These are phyloP conservation scores for Aciculoconidium aculeatum DNA, from an alignment of 805 yeast genomes.

Conservation along the genomic window DNA sequence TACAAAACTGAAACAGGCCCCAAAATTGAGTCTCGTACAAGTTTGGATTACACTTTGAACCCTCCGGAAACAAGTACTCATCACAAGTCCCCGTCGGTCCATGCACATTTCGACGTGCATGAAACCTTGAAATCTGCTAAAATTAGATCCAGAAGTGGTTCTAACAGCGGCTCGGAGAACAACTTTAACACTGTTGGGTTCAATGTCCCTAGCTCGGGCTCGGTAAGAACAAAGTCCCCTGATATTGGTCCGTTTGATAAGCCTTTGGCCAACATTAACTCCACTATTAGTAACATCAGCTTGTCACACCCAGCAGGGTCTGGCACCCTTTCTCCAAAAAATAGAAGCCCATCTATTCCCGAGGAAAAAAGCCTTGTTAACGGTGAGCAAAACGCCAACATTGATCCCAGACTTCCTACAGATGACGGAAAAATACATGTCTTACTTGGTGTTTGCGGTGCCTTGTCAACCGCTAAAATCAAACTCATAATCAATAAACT, in stretches of 20 bases:
- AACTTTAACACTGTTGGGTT: too few relatives aligned
- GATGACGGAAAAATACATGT: conserved; percentile 52
- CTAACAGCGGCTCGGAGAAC: conserved; percentile 23
- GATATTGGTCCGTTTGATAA: too few relatives aligned
- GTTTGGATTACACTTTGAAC: conserved; percentile 20
- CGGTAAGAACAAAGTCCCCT: too few relatives aligned
- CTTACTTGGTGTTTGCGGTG: conserved; percentile 54
- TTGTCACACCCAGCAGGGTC: too few relatives aligned
- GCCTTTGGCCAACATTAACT: too few relatives aligned
- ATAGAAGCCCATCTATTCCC: too few relatives aligned
- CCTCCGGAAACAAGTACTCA: conserved; percentile 34
- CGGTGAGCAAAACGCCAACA: conserved; percentile 40
- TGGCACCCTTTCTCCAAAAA: too few relatives aligned
- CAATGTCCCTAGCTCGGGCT: too few relatives aligned
- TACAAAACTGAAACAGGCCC: neutral
- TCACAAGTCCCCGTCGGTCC: conserved; percentile 58
- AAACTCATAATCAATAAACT: conserved; percentile 47
- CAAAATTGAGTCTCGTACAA: conserved; percentile 14
- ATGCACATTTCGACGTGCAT: conserved; percentile 72
- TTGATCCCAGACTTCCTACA: conserved; percentile 62
- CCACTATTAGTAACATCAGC: too few relatives aligned
- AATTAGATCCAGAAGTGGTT: conserved; percentile 34
- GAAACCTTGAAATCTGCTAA: conserved; percentile 52
- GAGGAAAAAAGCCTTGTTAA: too few relatives aligned
- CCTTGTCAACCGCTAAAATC: conserved; percentile 46